Evolutionary conservation across 495 filamentous ascomycete genomes (phyloP).

Genomic region (Cercophora sp.): DNA sequence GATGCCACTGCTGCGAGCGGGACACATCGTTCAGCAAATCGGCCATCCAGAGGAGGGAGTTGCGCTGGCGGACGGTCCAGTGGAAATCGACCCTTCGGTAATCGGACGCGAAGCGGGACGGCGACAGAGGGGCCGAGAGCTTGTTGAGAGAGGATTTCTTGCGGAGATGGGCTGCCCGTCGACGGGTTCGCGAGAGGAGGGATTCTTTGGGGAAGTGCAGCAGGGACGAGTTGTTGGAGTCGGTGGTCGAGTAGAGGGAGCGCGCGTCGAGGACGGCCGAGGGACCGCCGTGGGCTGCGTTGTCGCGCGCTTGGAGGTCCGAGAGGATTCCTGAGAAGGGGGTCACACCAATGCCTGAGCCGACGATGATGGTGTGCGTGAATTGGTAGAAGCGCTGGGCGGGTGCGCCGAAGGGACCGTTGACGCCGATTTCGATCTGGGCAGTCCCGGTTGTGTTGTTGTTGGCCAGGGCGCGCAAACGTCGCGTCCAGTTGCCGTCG

Average conservation of each 20-base stretch:
- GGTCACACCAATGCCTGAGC: constrained; percentile 38
- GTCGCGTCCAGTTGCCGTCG: constrained; percentile 39
- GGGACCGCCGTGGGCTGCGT: constrained; percentile 8
- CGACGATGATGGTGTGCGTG: constrained; percentile 32
- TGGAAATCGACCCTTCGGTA: constrained; percentile 39
- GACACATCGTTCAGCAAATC: constrained; percentile 36
- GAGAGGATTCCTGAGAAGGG: constrained; percentile 37
- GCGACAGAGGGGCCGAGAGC: not conserved
- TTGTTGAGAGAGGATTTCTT: not conserved
- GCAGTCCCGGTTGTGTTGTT: constrained; percentile 31
- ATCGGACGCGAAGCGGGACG: not conserved
- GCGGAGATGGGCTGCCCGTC: not conserved
- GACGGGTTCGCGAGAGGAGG: not conserved
- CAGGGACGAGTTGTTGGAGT: too few species aligned
- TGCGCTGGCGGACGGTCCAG: constrained; percentile 38
- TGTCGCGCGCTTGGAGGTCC: constrained; percentile 27
- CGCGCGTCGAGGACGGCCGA: too few species aligned
- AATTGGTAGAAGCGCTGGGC: constrained; percentile 41
- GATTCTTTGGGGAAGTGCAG: too few species aligned
- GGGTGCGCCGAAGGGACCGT: constrained; percentile 22
- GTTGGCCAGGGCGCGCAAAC: constrained; percentile 37
- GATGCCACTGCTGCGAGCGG: constrained; percentile 12
- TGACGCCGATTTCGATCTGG: constrained; percentile 36
- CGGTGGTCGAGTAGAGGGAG: too few species aligned
- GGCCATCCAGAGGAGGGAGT: constrained; percentile 39